phyloP scores from a whole-genome alignment of 768 basidiomycete species.

The Galerina marginata region DNA sequence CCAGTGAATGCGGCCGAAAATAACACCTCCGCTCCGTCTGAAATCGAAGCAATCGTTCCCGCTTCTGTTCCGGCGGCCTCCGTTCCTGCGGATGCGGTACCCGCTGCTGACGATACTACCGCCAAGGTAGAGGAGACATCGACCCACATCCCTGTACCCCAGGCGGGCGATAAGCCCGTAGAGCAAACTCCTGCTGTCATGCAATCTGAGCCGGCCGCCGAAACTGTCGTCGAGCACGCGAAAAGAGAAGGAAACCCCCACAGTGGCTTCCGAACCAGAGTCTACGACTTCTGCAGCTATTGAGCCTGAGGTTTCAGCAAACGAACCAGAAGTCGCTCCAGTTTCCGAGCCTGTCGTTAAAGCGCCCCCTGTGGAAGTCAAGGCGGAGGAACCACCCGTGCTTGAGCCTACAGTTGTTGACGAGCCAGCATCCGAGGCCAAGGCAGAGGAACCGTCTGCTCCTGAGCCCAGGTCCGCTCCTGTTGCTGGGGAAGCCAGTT shows the following conservation, averaged over 20 bases:
- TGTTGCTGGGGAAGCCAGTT: too few species aligned
- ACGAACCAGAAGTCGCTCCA: too few species aligned
- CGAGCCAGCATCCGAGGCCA: background rate
- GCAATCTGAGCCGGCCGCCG: too few species aligned
- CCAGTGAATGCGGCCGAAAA: conserved; percentile 48
- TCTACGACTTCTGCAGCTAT: background rate
- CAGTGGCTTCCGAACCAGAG: background rate
- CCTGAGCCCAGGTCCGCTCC: too few species aligned
- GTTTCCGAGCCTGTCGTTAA: background rate
- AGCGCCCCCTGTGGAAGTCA: background rate
- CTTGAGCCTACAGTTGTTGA: background rate
- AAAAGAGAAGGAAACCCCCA: too few species aligned
- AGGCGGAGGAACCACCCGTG: background rate
- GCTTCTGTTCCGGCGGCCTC: conserved; percentile 4
- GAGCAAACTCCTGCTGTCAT: too few species aligned
- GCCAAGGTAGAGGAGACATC: background rate
- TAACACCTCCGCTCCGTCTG: conserved; percentile 29
- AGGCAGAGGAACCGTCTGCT: background rate
- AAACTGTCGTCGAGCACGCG: too few species aligned
- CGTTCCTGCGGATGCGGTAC: background rate
- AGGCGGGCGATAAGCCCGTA: too few species aligned
- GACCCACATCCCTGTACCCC: too few species aligned
- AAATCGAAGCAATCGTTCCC: background rate
- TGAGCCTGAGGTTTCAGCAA: background rate
- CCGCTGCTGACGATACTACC: background rate